Evolutionary conservation across 306 rosid genomes (phyloP), one percentile per base, ranked within the genome.

Genomic region (Begonia fuchsioides): DNA sequence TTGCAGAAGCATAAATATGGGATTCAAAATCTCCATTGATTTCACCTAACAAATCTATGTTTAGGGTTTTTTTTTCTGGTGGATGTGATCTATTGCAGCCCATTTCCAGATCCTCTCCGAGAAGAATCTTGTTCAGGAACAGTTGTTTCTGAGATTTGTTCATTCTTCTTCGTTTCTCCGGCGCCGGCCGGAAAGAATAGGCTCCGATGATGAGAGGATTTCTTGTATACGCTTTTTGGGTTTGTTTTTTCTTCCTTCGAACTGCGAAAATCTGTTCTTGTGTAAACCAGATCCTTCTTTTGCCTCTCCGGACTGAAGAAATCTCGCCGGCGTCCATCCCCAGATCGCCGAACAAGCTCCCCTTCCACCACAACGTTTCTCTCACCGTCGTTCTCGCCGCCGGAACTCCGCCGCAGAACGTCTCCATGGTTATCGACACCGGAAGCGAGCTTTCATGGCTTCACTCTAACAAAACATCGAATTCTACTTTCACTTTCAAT

Each of bases 371-470:
- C 57, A 87, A 87, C 10, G 71, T 87, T 1, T 72, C 75, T 44
- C 82, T 83, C 65, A 80, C 85, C 0, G 92, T 87, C 50, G 62
- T 87, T 32, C 65, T 80, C 53, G 53, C 93, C 0, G 82, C 77
- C 14, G 93, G 96, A 43, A 77, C 87, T 7, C 94, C 94, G 8
- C 87, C 94, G n/a, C 94, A 87, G 57, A 80, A 80, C 38, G 93
- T 83, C 13, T 63, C 94, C 12, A 69, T 83, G 87, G 85, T 83
- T 47, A 67, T 83, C 17, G 94, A 83, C 67, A 87, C 94, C 3
- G 96, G 96, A 12, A 82, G 94, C 47, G 96, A 83, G 50, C 94
- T 87, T 51, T 80, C 94, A 11, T 87, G 96, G 96, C 85, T 83
- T 10, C 79, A 72, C 43, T 77, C 94, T 61, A 82, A 66, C 62